Evolutionary conservation across 345 rosid genomes (phyloP), one percentile per base, ranked within the genome.

Genomic region (Rhodamnia argentea): DNA sequence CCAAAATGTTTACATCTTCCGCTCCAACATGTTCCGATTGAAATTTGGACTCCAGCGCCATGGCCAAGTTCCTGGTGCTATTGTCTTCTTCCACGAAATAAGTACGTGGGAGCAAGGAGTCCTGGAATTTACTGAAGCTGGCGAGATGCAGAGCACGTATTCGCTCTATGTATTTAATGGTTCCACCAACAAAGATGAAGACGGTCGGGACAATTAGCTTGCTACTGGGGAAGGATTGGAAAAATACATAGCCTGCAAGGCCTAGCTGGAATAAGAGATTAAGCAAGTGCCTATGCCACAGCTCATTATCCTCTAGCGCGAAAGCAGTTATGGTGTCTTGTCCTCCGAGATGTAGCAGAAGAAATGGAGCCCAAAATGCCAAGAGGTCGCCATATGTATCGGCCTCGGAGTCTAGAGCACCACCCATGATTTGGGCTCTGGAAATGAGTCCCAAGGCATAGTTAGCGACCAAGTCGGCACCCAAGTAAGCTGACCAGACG

Each of bases 221-320:
- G 85, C 88, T 89, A 7, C 10, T 40, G 8, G 89, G 90, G 0
- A 91, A 15, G 8, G 93, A 86, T 32, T 53, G 88, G 32, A 85
- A 14, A 85, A 94, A 92, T 52, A 92, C 89, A 84, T 93, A 94
- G 62, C 85, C 82, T 59, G 92, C 87, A 20, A 89, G 90, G 15
- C 85, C 85, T 0, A 89, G 90, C 74, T 93, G 94, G 84, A 90
- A 86, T 55, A 88, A 52, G 16, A 92, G 89, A 4, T 90, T 89
- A 8, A 92, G 88, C 86, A 94, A 83, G 85, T 94, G 96, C 60
- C 94, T 42, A 47, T 84, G 87, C 95, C 93, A 94, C 11, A 94
- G 93, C 64, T 90, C 91, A 62, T 94, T 94, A 52, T 94, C 96
- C 54, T 52, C 18, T 6, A 52, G 16, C 54, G 54, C 54, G 6